These are phyloP conservation scores for Tricholoma terreum DNA, from an alignment of 768 basidiomycete genomes.

Conservation along the genomic window DNA sequence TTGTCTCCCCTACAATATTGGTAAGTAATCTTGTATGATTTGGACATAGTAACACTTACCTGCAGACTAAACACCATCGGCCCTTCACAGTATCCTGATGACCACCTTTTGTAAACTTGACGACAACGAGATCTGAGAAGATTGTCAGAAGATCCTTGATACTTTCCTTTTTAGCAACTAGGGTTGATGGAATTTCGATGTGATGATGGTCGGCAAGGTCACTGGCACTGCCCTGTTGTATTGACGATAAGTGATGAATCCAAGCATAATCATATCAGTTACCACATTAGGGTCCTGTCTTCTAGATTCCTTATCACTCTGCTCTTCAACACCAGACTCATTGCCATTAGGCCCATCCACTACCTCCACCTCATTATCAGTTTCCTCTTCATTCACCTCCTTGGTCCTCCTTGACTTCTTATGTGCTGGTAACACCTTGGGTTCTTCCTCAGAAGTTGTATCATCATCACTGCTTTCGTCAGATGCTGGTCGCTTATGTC, in stretches of 20 bases:
- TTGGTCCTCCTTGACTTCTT: not conserved
- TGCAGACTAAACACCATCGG: not conserved
- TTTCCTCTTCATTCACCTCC: not conserved
- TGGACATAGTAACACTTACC: not conserved
- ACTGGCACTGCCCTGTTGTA: not conserved
- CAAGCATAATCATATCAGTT: not conserved
- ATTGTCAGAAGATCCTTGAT: constrained; percentile 1
- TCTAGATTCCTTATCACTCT: not conserved
- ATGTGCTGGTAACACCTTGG: not conserved
- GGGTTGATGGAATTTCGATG: not conserved
- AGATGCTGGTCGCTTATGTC: not conserved
- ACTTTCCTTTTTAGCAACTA: not conserved
- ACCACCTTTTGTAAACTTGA: constrained; percentile 2
- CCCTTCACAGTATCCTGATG: not conserved
- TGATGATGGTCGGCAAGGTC: not conserved
- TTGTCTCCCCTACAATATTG: not conserved
- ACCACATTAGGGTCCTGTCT: not conserved
- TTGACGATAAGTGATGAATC: not conserved
- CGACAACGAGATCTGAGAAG: not conserved
- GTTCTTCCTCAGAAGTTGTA: not conserved
- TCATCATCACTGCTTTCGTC: not conserved
- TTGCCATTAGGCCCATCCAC: not conserved
- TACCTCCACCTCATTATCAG: not conserved
- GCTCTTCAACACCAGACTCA: not conserved
- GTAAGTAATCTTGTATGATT: not conserved